These are phyloP conservation scores for Limnanthes douglasii DNA, from an alignment of 345 rosid genomes.

Conservation along the genomic window DNA sequence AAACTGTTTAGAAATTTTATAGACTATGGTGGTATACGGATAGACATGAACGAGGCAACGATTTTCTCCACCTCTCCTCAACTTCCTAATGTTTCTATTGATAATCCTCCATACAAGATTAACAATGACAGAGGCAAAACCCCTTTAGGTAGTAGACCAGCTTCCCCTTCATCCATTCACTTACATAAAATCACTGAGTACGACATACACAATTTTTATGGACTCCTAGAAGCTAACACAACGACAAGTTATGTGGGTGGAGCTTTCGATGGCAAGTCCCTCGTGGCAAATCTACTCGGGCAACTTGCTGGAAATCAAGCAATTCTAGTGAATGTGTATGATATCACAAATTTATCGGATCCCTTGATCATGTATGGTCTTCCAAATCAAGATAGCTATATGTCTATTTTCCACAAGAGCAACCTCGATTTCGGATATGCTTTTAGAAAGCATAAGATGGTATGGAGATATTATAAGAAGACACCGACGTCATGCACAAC, in stretches of 20 bases:
- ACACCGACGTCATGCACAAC: conserved; percentile 56
- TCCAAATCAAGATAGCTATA: conserved; percentile 67
- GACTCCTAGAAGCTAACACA: too few relatives aligned
- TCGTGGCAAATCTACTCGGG: conserved; percentile 90
- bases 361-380: conserved; percentile 85
- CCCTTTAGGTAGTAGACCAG: too few relatives aligned
- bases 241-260: conserved; percentile 99
- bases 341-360: conserved; percentile 70
- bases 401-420: conserved; percentile 60
- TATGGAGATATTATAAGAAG: conserved; percentile 81
- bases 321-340: conserved; percentile 82
- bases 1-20: too few relatives aligned
- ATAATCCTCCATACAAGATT: too few relatives aligned
- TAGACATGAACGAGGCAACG: too few relatives aligned
- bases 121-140: too few relatives aligned
- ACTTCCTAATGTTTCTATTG: too few relatives aligned
- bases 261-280: conserved; percentile 97
- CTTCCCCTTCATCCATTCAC: too few relatives aligned
- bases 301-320: conserved; percentile 96
- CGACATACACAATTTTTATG: too few relatives aligned
- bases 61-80: too few relatives aligned
- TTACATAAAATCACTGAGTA: too few relatives aligned
- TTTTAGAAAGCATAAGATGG: conserved; percentile 83
- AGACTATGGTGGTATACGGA: too few relatives aligned
- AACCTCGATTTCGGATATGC: conserved; percentile 95